A percentile compares a stretch with the other conserved stretches of the same genome.
Evolutionary conservation across 2,329 filamentous ascomycete genomes (phyloP).

Genomic region (Exserohilum rostratum): DNA sequence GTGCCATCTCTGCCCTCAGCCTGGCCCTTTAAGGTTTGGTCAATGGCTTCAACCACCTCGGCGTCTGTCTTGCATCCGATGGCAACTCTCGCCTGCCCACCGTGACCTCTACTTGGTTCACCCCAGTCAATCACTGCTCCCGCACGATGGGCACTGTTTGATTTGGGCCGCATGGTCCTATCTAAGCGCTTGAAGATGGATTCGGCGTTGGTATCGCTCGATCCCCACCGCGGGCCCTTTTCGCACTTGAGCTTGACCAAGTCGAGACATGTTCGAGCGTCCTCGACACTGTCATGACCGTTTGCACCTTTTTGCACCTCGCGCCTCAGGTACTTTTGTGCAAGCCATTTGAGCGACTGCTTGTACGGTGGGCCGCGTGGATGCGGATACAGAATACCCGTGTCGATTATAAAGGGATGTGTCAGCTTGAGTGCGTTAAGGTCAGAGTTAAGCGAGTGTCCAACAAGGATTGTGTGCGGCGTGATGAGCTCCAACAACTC

Average conservation of each 20-base stretch:
- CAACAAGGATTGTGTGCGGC: conserved; percentile 74
- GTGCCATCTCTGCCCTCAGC: conserved; percentile 51
- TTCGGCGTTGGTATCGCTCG: conserved; percentile 77
- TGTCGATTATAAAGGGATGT: conserved; percentile 94
- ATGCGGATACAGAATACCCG: conserved; percentile 87
- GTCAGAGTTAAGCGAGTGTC: conserved; percentile 83
- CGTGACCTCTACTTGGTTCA: conserved; percentile 69
- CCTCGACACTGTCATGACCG: conserved; percentile 92
- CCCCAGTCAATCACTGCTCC: conserved; percentile 90
- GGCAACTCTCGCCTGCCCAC: conserved; percentile 60
- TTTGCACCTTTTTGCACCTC: conserved; percentile 83
- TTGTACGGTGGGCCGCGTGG: conserved; percentile 88
- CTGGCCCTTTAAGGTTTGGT: conserved; percentile 59
- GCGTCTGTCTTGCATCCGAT: conserved; percentile 64
- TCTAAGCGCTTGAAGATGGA: conserved; percentile 85
- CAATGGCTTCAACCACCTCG: conserved; percentile 62
- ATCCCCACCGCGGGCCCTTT: conserved; percentile 85
- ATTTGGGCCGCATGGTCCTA: conserved; percentile 58
- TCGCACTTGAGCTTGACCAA: conserved; percentile 96
- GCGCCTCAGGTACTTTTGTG: conserved; percentile 81
- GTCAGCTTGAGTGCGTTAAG: conserved; percentile 82
- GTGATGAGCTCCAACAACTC: conserved; percentile 75
- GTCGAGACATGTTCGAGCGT: conserved; percentile 88
- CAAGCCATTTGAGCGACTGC: conserved; percentile 86
- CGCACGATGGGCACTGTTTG: conserved; percentile 46